Conservation (phyloP, 257 asterid species). For the Euphrasia confusa region DNA sequence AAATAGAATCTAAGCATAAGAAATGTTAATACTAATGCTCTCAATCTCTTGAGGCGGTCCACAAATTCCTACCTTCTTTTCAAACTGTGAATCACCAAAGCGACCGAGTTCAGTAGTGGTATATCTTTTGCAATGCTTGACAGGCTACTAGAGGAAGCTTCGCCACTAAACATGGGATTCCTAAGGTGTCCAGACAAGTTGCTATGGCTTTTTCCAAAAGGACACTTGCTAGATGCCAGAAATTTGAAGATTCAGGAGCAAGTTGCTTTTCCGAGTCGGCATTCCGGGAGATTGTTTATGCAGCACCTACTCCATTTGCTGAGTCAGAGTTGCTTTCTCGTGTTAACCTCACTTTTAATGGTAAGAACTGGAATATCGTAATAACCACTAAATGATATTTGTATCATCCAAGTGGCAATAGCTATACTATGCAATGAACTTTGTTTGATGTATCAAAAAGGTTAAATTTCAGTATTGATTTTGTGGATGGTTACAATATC, state of each 20-base stretch:
- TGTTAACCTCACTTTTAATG: conserved; percentile 30
- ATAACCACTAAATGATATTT: background rate
- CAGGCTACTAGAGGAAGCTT: conserved; percentile 87
- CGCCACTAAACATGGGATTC: conserved; percentile 74
- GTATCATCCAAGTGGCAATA: background rate
- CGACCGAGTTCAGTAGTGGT: background rate
- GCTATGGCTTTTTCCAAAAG: conserved; percentile 78
- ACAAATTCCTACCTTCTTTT: background rate
- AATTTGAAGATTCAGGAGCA: conserved; percentile 60
- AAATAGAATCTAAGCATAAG: conserved; percentile 1
- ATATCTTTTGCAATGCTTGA: conserved; percentile 30
- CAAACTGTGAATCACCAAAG: background rate
- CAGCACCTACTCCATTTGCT: conserved; percentile 64
- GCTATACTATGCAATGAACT: background rate
- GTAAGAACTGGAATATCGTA: conserved; percentile 30
- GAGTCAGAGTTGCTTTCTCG: conserved; percentile 51
- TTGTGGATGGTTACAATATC: background rate
- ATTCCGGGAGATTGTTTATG: conserved; percentile 61
- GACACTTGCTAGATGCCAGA: conserved; percentile 67
- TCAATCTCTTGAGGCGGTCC: background rate
- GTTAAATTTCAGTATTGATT: background rate
- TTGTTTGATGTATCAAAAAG: conserved; percentile 5
- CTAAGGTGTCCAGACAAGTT: conserved; percentile 72
- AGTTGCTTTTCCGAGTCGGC: conserved; percentile 81
- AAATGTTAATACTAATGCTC: background rate